Base-by-base conservation (phyloP, 78 protist genomes). In the Mantamonas sphyraenae region DNA sequence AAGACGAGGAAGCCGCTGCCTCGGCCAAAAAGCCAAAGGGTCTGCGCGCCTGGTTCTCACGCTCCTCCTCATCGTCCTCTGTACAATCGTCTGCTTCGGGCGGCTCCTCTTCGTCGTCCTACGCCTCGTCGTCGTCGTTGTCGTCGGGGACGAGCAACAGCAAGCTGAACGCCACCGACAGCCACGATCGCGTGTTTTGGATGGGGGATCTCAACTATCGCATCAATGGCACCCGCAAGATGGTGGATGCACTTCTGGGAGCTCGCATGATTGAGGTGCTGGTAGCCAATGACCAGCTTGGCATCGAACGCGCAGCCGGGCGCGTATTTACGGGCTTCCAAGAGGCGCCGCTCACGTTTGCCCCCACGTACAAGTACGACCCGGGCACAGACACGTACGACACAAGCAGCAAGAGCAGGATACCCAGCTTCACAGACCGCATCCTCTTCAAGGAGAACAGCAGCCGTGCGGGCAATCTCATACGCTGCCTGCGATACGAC, bases 281-380 rank as follows among this genome's bases (percentile, higher is more conserved):
- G 33, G 51, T 9, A 0, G 47, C 40, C 14, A 37, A 30, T 58
- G 67, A 70, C 26, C 70, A 64, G 56, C 70, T 64, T n/a, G 9
- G 22, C 24, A n/a, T 19, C 34, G n/a, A 22, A 56, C 72, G 62
- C 3, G 22, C 1, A 1, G 28, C 38, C n/a, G 43, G 68, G 7
- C 55, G 28, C 31, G 92, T 73, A 3, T 93, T 93, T 60, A 79
- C 58, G 38, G 89, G 80, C 43, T 88, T 87, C 40, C 37, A 56
- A 26, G 87, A 78, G 22, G 78, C 55, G 35, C 53, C 30, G 34
- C 45, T 82, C 22, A 22, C 37, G 14, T 88, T 88, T 51, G 78
- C 80, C 2, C 93, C 93, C 3, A 88, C 87, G 56, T 88, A 88
- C 66, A 82, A 82, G 38, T 88, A 62, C 53, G 88, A 88, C 60